Percentiles rank a stretch among this genome's conserved stretches.
phyloP scores from a whole-genome alignment of 192 early-diverging fungal genomes.

The Backusella psychrophila region DNA sequence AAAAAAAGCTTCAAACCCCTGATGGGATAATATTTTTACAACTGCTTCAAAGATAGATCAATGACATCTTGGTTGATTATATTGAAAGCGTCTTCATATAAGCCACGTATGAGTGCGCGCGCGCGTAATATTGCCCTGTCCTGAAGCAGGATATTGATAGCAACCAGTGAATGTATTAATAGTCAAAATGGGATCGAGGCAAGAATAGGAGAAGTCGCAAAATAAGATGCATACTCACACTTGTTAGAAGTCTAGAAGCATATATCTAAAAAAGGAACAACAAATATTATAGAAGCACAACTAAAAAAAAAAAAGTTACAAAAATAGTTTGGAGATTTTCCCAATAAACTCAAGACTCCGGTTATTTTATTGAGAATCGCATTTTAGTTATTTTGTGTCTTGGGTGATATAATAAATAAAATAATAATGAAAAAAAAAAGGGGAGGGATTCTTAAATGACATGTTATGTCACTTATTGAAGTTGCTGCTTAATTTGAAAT shows the following conservation, averaged over 20 bases:
- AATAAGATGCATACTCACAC: not conserved
- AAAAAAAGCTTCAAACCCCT: no score
- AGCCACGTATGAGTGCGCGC: no score
- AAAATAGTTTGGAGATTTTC: not conserved
- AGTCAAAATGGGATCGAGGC: not conserved
- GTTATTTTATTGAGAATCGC: not conserved
- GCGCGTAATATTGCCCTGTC: not conserved
- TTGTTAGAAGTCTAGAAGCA: not conserved
- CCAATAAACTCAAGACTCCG: not conserved
- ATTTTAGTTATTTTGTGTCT: not conserved
- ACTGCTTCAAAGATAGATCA: no score
- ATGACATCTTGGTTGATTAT: no score
- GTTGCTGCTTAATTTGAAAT: conserved; percentile 45
- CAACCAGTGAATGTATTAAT: not conserved
- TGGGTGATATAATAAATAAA: not conserved
- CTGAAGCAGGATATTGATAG: not conserved
- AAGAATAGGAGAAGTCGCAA: not conserved
- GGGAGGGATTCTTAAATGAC: not conserved
- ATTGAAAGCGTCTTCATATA: no score
- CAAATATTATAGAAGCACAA: not conserved
- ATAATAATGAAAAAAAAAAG: not conserved
- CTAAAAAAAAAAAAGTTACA: not conserved
- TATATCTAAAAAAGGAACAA: not conserved
- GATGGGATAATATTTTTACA: no score
- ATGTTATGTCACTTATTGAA: not conserved